These are phyloP conservation scores for Astrephomene gubernaculifera DNA, from an alignment of 139 green algal genomes.

Conservation along the genomic window DNA sequence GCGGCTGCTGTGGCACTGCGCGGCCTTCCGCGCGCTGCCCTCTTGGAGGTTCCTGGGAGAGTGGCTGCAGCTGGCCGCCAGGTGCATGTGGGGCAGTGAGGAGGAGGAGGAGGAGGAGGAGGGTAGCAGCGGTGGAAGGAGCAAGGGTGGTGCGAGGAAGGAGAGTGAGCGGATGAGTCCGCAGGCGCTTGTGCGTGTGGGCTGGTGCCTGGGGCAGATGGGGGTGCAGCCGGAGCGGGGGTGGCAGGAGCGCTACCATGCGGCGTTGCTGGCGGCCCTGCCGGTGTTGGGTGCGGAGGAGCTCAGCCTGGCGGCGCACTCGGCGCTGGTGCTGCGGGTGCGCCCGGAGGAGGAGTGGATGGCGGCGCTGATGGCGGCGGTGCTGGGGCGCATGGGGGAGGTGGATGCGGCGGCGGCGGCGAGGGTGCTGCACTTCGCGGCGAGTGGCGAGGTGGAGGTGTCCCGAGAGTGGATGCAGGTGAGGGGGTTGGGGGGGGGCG, in stretches of 20 bases:
- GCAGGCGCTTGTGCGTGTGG: slow-evolving; percentile 15
- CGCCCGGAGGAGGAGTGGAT: slow-evolving; percentile 8
- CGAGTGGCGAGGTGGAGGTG: neutral
- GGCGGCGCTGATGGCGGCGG: neutral
- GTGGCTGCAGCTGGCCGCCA: slow-evolving; percentile 12
- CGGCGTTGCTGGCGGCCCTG: slow-evolving; percentile 16
- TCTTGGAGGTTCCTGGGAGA: slow-evolving; percentile 36
- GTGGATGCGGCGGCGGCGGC: neutral
- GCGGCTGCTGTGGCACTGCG: slow-evolving; percentile 32
- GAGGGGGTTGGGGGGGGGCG: neutral
- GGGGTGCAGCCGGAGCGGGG: neutral
- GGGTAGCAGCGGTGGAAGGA: too few species aligned
- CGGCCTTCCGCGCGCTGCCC: slow-evolving; percentile 22
- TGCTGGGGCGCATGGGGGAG: slow-evolving; percentile 6
- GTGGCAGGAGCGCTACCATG: slow-evolving; percentile 18
- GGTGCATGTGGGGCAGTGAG: too few species aligned
- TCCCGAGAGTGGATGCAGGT: slow-evolving; percentile 39
- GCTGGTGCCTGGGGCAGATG: slow-evolving; percentile 34
- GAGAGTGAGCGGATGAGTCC: too few species aligned
- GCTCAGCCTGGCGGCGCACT: slow-evolving; percentile 11
- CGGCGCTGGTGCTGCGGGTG: neutral
- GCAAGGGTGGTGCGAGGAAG: too few species aligned
- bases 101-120: too few species aligned
- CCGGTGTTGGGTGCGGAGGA: neutral
- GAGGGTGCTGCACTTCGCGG: slow-evolving; percentile 35